phyloP scores from a whole-genome alignment of 192 early-diverging fungal species.

The Mortierella antarctica region DNA sequence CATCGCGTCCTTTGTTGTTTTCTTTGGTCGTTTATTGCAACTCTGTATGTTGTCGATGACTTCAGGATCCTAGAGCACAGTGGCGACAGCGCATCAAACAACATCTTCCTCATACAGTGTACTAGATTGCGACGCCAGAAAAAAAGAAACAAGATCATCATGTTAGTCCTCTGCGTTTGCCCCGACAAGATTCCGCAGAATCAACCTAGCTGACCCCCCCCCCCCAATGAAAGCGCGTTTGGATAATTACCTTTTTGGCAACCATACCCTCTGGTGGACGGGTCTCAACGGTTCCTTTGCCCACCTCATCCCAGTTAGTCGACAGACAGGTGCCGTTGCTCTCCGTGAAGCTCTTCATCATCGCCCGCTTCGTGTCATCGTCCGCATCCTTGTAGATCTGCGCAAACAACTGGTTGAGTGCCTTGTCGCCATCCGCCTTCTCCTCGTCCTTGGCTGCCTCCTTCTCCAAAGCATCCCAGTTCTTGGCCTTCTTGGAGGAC shows the following conservation, averaged over 20 bases:
- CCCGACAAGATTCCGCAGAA: no score
- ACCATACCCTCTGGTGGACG: conserved; percentile 94
- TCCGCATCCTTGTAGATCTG: conserved; percentile 91
- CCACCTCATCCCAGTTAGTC: conserved; percentile 97
- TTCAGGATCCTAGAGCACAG: no score
- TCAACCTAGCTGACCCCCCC: no score
- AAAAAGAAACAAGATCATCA: no score
- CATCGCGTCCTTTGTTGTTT: no score
- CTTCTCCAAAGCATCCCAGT: conserved; percentile 88
- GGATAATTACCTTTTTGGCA: conserved; percentile 72
- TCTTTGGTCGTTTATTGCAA: no score
- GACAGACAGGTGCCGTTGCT: conserved; percentile 93
- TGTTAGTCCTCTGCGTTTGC: no score
- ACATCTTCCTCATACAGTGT: no score
- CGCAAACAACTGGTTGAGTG: conserved; percentile 93
- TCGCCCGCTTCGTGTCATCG: conserved; percentile 88
- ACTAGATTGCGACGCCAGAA: no score
- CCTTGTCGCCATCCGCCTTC: conserved; percentile 90
- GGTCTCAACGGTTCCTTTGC: conserved; percentile 83
- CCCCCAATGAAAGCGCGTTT: conserved; percentile 1
- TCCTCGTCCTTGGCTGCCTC: conserved; percentile 85
- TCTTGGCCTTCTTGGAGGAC: conserved; percentile 66
- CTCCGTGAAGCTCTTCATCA: conserved; percentile 98
- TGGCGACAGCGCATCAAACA: no score
- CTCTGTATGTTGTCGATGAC: no score